These are phyloP conservation scores for Acer yangbiense DNA, from an alignment of 345 rosid genomes.

Conservation along the genomic window DNA sequence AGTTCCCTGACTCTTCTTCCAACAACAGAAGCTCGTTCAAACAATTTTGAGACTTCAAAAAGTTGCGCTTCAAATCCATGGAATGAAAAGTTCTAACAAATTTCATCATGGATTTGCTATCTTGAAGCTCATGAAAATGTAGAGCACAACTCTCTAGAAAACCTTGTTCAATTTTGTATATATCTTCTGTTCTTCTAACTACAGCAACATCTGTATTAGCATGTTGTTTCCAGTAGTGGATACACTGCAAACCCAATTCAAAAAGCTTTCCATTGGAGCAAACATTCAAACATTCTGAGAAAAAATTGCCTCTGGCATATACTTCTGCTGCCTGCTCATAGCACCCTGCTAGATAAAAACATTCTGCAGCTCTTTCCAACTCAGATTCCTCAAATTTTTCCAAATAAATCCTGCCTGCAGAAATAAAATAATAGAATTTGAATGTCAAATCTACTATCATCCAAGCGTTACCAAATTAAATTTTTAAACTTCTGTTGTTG, in stretches of 20 bases:
- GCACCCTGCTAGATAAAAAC: conserved; percentile 36
- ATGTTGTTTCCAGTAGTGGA: conserved; percentile 35
- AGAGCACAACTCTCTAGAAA: conserved; percentile 41
- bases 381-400: conserved; percentile 37
- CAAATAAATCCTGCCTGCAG: conserved; percentile 37
- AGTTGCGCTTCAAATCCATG: conserved; percentile 21
- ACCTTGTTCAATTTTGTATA: conserved; percentile 31
- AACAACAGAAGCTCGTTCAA: conserved; percentile 38
- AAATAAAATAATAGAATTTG: neutral
- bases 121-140: conserved; percentile 28
- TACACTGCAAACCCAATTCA: conserved; percentile 37
- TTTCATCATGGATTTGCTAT: conserved; percentile 31
- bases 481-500: neutral
- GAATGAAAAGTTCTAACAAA: conserved; percentile 33
- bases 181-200: conserved; percentile 10
- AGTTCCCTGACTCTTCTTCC: conserved; percentile 42
- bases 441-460: neutral
- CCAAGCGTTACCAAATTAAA: too few relatives aligned
- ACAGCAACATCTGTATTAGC: neutral
- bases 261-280: conserved; percentile 43
- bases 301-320: conserved; percentile 33
- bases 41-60: conserved; percentile 29
- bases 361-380: conserved; percentile 42
- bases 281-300: conserved; percentile 36
- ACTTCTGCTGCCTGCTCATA: conserved; percentile 37